Evolutionary conservation across 169 alveolate species (phyloP), one percentile per base, ranked within the genome.

Genomic region (Nephromyces sp.): DNA sequence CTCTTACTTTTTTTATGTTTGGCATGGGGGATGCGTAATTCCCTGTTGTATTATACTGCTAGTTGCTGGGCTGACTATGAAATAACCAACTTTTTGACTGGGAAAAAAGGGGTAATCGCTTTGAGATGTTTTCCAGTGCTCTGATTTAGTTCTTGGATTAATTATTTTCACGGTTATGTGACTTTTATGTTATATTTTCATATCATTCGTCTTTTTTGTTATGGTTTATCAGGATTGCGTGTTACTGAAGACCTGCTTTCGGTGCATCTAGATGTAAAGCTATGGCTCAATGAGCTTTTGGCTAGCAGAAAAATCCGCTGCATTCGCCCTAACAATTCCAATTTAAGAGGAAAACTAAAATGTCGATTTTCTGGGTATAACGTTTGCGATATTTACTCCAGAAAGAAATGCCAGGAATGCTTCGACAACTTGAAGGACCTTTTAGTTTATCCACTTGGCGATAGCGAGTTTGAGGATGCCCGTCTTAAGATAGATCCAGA

Each of bases 391-490:
- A 8, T 84, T 24, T 84, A 84, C 79, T 74, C 82, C 53, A n/a
- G 74, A 28, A 22, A 82, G 27, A 84, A 84, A 68, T 84, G 89
- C 78, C 52, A 52, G 32, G 87, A 81, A 53, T 84, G 89, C 78
- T 32, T 43, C 33, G 65, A 67, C 43, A 84, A 84, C 68, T 68
- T 84, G 34, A 30, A 33, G 8, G 89, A 83, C 32, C n/a, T 84
- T 3, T 66, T 83, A 30, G 80, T 84, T 32, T 84, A 78, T 67
- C 90, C 89, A 0, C 79, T 84, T 24, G 89, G 89, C 61, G 82
- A 84, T 34, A 81, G 73, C 43, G 52, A 32, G 61, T 83, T 27
- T 66, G 89, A 84, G 66, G 70, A 77, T 21, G 89, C 85, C 31
- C 86, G 89, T 25, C 62, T 65, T 32, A 72, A 78, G 65, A 71